Conservation (phyloP, 176 grass and related monocot genomes). For the Secale cereale region DNA sequence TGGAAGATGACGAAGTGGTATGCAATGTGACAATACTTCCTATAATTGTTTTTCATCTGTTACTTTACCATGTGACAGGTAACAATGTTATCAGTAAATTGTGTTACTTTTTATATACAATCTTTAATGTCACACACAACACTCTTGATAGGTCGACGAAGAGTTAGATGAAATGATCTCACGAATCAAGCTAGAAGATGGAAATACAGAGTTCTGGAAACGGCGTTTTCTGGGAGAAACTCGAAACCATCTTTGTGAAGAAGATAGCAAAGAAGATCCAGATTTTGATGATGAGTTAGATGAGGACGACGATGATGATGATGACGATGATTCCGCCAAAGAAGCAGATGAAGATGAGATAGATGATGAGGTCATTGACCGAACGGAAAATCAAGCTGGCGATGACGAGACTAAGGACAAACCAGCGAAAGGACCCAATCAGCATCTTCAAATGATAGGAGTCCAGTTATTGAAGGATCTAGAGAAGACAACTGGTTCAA, state of each 20-base stretch:
- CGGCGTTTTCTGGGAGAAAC: conserved; percentile 89
- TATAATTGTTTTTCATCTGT: not conserved
- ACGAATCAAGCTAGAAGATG: conserved; percentile 89
- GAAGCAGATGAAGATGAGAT: conserved; percentile 78
- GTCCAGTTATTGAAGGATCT: conserved; percentile 85
- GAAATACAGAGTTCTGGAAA: conserved; percentile 95
- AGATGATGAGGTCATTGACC: conserved; percentile 69
- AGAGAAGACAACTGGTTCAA: conserved; percentile 52
- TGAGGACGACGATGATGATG: conserved; percentile 47
- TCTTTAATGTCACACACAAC: not conserved
- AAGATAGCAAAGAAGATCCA: conserved; percentile 42
- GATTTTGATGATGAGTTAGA: conserved; percentile 53
- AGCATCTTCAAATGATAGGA: conserved; percentile 86
- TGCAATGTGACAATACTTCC: conserved; percentile 9
- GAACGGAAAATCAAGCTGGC: conserved; percentile 52
- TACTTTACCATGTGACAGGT: not conserved
- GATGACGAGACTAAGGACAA: conserved; percentile 72
- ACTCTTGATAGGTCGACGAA: conserved; percentile 73
- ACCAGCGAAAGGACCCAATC: conserved; percentile 49
- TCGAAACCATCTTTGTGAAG: conserved; percentile 54
- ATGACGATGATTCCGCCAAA: conserved; percentile 48
- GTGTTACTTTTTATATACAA: conserved; percentile 2
- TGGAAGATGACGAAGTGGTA: conserved; percentile 89
- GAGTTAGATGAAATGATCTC: conserved; percentile 82
- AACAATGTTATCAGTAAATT: conserved; percentile 10